Evolutionary conservation across 139 green algal species (phyloP), one percentile per base, ranked within the genome.

Genomic region (Pseudopediastrum boryanum): DNA sequence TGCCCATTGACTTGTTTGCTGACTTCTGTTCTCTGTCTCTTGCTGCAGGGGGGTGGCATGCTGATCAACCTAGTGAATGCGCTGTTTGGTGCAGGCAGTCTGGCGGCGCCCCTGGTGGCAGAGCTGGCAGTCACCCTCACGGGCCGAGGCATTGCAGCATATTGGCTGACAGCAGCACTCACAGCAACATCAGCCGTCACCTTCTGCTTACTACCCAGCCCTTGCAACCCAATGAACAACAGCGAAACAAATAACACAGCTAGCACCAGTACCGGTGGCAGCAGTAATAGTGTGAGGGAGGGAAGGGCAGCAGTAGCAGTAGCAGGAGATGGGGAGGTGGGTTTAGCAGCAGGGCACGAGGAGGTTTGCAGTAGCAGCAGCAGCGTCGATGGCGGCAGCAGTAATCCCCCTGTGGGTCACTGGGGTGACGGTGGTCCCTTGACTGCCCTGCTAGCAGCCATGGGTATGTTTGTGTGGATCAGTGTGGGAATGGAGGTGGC

Each of bases 61-160:
- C 19, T 81, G 35, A 74, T 81, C 44, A 81, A 81, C 23, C 56
- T 74, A 48, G 74, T 81, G 25, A 81, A 81, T 41, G 74, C 74
- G 0, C 25, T 66, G 33, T 81, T 81, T 64, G 74, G 74, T 9
- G 61, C 63, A 12, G 74, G 74, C 7, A 72, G 59, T 10, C 44
- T 81, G n/a, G 62, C 59, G 4, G 74, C 74, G 36, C 74, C 74
- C 2, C 44, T 81, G 23, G 2, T 81, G 44, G 74, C 74, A 31
- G 74, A 81, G 33, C 5, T 65, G 35, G 72, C 62, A 31, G 61
- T 39, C 12, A 42, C 42, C 21, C 5, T 13, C 62, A 25, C 51
- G 21, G 4, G 67, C 31, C 25, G 43, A 21, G 33, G 62, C 5
- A 46, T 74, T 33, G 31, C 44, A 38, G 72, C 50, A 9, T 79